Conservation (phyloP, 805 yeast genomes). For the Yueomyces sp. region DNA sequence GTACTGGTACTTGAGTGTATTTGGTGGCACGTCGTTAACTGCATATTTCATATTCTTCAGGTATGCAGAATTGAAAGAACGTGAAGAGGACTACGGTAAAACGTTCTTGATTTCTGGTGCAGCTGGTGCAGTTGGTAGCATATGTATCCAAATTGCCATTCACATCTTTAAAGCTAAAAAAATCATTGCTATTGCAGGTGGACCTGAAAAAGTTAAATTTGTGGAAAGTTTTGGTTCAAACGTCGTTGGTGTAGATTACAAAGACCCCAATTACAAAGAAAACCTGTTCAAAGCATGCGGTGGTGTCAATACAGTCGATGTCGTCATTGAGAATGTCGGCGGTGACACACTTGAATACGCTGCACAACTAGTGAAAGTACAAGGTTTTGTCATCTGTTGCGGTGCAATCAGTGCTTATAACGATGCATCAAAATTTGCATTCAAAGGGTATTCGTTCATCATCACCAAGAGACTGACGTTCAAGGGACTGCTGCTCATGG, state of each 20-base stretch:
- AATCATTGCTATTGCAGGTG: constrained; percentile 53
- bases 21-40: constrained; percentile 49
- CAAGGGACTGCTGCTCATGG: constrained; percentile 40
- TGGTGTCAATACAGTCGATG: constrained; percentile 37
- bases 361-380: constrained; percentile 22
- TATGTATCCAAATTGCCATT: constrained; percentile 44
- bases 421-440: constrained; percentile 24
- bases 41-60: constrained; percentile 43
- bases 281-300: constrained; percentile 27
- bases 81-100: constrained; percentile 29
- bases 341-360: constrained; percentile 41
- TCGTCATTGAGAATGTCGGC: constrained; percentile 52
- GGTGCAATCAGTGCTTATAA: constrained; percentile 53
- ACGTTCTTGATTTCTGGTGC: constrained; percentile 49
- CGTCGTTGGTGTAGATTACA: constrained; percentile 40
- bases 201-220: constrained; percentile 37
- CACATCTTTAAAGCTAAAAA: constrained; percentile 37
- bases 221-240: constrained; percentile 45
- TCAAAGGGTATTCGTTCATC: constrained; percentile 31
- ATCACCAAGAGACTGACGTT: constrained; percentile 38
- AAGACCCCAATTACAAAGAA: constrained; percentile 26
- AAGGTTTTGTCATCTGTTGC: constrained; percentile 41
- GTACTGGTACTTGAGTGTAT: constrained; percentile 32
- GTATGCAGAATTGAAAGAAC: constrained; percentile 33
- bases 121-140: constrained; percentile 61